A percentile compares a stretch with the other conserved stretches of the same genome.
Conservation (phyloP, 1,284 basidiomycete species). For the Phylloboletellus chloephorus region DNA sequence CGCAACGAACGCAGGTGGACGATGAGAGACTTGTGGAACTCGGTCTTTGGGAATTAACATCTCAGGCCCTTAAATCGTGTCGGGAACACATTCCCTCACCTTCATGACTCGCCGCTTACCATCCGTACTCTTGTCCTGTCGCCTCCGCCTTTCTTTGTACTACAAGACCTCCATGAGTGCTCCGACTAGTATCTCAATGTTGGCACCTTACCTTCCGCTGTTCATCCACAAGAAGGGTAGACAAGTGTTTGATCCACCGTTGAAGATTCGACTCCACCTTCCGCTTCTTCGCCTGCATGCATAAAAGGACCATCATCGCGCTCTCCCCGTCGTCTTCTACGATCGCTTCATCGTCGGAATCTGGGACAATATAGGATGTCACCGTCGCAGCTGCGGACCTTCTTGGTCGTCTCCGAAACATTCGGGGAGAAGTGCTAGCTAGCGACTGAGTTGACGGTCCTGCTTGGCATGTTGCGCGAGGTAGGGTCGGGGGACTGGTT, state of each 20-base stretch:
- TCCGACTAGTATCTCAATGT: neutral
- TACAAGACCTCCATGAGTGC: constrained; percentile 27
- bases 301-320: constrained; percentile 31
- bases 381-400: constrained; percentile 47
- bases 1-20: constrained; percentile 53
- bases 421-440: constrained; percentile 19
- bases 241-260: constrained; percentile 61
- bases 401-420: constrained; percentile 50
- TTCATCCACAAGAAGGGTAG: constrained; percentile 54
- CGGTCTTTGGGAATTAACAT: constrained; percentile 41
- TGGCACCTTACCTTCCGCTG: constrained; percentile 51
- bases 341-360: constrained; percentile 66
- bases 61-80: constrained; percentile 2
- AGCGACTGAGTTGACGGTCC: constrained; percentile 12
- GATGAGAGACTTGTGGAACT: constrained; percentile 58
- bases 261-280: constrained; percentile 52
- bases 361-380: constrained; percentile 59
- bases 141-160: constrained; percentile 60
- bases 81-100: constrained; percentile 35
- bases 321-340: constrained; percentile 38
- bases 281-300: constrained; percentile 34
- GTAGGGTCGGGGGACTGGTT: constrained; percentile 27
- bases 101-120: constrained; percentile 49
- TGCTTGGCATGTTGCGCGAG: constrained; percentile 13
- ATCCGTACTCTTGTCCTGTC: constrained; percentile 43